Conservation (phyloP, 805 yeast genomes). For the Dipodascopsis uninucleata region DNA sequence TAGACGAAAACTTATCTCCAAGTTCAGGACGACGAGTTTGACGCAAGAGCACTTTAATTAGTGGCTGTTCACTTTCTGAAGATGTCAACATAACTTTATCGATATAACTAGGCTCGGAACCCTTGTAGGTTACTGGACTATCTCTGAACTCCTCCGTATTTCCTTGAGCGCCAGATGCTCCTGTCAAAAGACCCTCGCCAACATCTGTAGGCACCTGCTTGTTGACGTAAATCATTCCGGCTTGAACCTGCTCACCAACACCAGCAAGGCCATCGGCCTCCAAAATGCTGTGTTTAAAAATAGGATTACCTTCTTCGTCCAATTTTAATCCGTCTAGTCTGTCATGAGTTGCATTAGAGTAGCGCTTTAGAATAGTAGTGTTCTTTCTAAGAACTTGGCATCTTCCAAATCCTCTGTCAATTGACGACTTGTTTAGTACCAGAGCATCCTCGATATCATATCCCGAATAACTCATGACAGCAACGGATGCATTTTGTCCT, state of each 20-base stretch:
- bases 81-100: constrained; percentile 98
- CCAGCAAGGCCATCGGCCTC: constrained; percentile 97
- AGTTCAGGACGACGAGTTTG: constrained; percentile 97
- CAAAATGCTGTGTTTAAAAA: constrained; percentile 77
- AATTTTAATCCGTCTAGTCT: constrained; percentile 87
- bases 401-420: constrained; percentile 96
- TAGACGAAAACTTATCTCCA: constrained; percentile 94
- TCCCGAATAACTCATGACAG: constrained; percentile 98
- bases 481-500: constrained; percentile 98
- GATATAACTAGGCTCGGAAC: constrained; percentile 91
- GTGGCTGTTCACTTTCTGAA: constrained; percentile 89
- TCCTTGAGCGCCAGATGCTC: constrained; percentile 27
- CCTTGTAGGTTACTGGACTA: constrained; percentile 86
- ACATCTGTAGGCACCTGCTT: constrained; percentile 81
- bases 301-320: constrained; percentile 65
- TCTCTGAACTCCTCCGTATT: constrained; percentile 66
- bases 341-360: constrained; percentile 91
- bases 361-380: constrained; percentile 82
- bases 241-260: constrained; percentile 84
- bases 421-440: constrained; percentile 85
- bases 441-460: constrained; percentile 99
- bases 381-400: constrained; percentile 94
- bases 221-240: constrained; percentile 92
- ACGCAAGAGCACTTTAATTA: constrained; percentile 84
- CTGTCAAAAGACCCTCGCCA: constrained; percentile 61